Base-by-base conservation (phyloP, 1,139 yeast species). In the Suhomyces ambrosiae region DNA sequence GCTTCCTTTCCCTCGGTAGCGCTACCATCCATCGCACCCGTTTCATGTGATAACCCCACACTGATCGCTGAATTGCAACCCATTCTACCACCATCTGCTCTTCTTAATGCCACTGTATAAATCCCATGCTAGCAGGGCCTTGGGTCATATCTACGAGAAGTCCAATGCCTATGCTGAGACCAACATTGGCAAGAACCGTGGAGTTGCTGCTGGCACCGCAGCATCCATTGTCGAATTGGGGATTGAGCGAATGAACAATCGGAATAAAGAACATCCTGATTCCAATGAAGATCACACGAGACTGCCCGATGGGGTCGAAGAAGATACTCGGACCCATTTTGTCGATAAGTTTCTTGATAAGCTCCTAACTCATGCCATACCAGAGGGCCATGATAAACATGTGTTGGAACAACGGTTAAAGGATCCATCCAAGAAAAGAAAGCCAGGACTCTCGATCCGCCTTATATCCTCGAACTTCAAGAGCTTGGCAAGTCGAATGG, bases 191-290 rank as follows among this genome's bases (percentile, higher is more conserved):
- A 59, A 71, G 7, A 74, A 68, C 46, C 54, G 75, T 37, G 79
- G 77, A 5, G 48, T 79, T 11, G 72, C 80, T 1, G 82, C 80
- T 2, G 80, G 76, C n/a, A 68, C 82, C 3, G 78, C 82, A 3
- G 79, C 83, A 2, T 70, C 81, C 0, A 50, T 80, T 9, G 50
- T 80, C n/a, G 74, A 78, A 33, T 68, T 78, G 39, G 77, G 84
- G 1, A 54, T 76, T 12, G 82, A 78, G 33, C 64, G 61, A 38
- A 38, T 67, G 23, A 59, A 52, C 26, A 22, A 9, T n/a, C n/a
- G n/a, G 5, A 24, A 16, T 1, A 13, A 25, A 9, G 18, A 25
- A 28, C 32, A 27, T 10, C 26, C 8, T 3, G 27, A 23, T 10
- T 33, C 19, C 15, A 16, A 19, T 5, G 36, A 24, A 7, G 23